A percentile compares a stretch with the other conserved stretches of the same genome.
phyloP scores from a whole-genome alignment of 108 stramenopile species.

The Skeletonema grethae region DNA sequence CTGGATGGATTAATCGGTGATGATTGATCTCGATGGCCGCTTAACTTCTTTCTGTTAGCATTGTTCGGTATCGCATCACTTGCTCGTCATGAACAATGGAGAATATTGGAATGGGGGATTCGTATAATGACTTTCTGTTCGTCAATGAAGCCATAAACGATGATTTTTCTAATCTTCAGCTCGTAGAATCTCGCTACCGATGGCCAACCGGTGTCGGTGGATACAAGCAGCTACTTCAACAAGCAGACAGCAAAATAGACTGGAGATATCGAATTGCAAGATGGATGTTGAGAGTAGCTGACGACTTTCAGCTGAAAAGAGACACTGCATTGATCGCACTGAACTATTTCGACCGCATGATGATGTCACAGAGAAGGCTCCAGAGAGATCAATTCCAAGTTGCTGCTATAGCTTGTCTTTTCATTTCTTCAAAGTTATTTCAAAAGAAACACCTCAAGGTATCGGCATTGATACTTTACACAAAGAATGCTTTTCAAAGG shows the following conservation, averaged over 20 bases:
- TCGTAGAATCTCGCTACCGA: neutral
- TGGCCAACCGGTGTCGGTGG: no score
- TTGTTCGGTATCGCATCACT: no score
- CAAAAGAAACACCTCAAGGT: constrained; percentile 32
- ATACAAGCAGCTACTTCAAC: neutral
- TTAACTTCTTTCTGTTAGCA: no score
- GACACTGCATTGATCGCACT: constrained; percentile 37
- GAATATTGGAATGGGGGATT: neutral
- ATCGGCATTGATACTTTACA: constrained; percentile 13
- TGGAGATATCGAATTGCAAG: constrained; percentile 41
- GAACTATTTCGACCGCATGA: constrained; percentile 19
- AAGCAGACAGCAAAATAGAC: neutral
- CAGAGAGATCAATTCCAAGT: constrained; percentile 18
- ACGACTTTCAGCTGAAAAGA: constrained; percentile 28
- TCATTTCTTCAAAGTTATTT: constrained; percentile 33
- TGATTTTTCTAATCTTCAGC: neutral
- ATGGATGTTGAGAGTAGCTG: constrained; percentile 39
- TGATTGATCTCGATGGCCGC: no score
- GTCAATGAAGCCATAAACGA: neutral
- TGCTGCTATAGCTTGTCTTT: constrained; percentile 22
- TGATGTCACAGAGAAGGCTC: neutral
- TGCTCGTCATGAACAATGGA: neutral
- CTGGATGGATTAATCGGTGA: no score
- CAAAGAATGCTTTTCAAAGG: constrained; percentile 16
- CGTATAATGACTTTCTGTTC: neutral